These are phyloP conservation scores for Cinchona pubescens DNA, from an alignment of 257 asterid genomes.

Conservation along the genomic window DNA sequence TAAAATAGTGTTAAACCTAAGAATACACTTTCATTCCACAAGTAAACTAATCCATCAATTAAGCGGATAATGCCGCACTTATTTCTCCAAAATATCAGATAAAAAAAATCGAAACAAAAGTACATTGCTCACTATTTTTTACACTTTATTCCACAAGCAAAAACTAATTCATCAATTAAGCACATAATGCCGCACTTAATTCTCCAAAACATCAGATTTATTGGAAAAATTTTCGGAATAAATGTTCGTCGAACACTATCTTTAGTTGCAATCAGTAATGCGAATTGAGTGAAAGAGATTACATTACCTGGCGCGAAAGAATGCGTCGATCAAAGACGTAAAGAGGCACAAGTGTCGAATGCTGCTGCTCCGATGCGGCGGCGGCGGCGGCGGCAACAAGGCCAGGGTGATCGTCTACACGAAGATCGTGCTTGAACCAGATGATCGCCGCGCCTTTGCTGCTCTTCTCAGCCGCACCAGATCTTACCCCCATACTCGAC, in stretches of 20 bases:
- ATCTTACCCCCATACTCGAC: constrained; percentile 23
- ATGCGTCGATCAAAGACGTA: constrained; percentile 87
- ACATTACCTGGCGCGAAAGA: constrained; percentile 64
- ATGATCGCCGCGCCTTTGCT: constrained; percentile 51
- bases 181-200: background rate
- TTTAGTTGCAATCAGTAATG: too few relatives aligned
- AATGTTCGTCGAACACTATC: background rate
- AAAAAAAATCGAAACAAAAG: too few relatives aligned
- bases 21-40: too few relatives aligned
- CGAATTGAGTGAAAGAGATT: background rate
- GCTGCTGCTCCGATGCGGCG: too few relatives aligned
- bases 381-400: constrained; percentile 62
- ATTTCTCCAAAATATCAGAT: too few relatives aligned
- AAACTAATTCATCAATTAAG: background rate
- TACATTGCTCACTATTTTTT: too few relatives aligned
- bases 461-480: constrained; percentile 32
- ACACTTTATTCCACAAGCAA: background rate
- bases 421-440: constrained; percentile 95
- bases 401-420: constrained; percentile 81
- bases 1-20: too few relatives aligned
- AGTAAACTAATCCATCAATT: too few relatives aligned
- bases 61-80: too few relatives aligned
- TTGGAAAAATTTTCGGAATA: background rate
- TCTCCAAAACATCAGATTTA: background rate
- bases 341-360: constrained; percentile 58